Percentiles rank a stretch among this genome's conserved stretches.
Evolutionary conservation across 345 rosid species (phyloP).

Genomic region (Arabis hirsuta): DNA sequence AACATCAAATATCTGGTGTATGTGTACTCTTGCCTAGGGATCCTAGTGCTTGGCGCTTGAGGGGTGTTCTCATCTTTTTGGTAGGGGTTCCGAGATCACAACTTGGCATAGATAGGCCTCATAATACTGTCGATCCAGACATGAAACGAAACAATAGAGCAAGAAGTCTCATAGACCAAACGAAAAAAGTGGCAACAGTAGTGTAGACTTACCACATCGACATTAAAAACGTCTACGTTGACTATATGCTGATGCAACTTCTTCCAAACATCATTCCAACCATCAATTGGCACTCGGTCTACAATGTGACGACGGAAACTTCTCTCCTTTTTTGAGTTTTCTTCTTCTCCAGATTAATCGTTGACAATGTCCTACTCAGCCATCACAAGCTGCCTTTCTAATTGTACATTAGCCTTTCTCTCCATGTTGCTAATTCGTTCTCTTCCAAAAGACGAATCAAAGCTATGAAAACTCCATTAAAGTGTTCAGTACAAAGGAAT

Average conservation of each 20-base stretch:
- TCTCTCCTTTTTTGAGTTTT: slow-evolving; percentile 59
- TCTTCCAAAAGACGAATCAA: slow-evolving; percentile 31
- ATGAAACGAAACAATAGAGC: slow-evolving; percentile 75
- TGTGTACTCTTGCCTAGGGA: slow-evolving; percentile 77
- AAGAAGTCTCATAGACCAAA: slow-evolving; percentile 93
- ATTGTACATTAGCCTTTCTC: slow-evolving; percentile 72
- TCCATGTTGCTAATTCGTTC: slow-evolving; percentile 65
- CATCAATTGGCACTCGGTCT: slow-evolving; percentile 91
- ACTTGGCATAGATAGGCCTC: slow-evolving; percentile 89
- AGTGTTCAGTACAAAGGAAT: background rate
- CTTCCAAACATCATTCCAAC: slow-evolving; percentile 95
- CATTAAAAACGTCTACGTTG: slow-evolving; percentile 81
- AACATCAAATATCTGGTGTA: background rate
- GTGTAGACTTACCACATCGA: slow-evolving; percentile 80
- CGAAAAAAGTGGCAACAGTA: slow-evolving; percentile 78
- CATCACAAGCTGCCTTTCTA: slow-evolving; percentile 93
- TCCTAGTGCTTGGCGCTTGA: slow-evolving; percentile 81
- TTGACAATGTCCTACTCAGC: slow-evolving; percentile 80
- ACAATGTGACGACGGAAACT: slow-evolving; percentile 82
- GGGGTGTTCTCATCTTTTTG: slow-evolving; percentile 58
- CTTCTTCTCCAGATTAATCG: slow-evolving; percentile 35
- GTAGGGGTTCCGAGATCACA: slow-evolving; percentile 85
- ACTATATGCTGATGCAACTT: slow-evolving; percentile 91
- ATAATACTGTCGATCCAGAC: slow-evolving; percentile 76
- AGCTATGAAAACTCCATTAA: slow-evolving; percentile 3